These are phyloP conservation scores for Brassica hybrid DNA, from an alignment of 441 rosid genomes.

Conservation along the genomic window DNA sequence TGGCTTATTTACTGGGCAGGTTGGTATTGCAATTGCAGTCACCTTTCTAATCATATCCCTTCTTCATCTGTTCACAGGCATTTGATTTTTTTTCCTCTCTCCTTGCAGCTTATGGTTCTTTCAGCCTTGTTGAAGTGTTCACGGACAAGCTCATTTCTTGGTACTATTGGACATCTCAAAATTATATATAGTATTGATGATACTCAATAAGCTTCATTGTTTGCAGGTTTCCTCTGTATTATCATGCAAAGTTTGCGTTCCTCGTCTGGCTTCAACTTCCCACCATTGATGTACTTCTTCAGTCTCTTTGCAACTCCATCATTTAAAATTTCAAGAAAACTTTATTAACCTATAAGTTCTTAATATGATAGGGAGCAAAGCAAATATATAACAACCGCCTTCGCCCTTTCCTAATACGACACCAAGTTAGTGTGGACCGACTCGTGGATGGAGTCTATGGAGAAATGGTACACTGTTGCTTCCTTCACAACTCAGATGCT, in stretches of 20 bases:
- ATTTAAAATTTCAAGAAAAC: too few relatives aligned
- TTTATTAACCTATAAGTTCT: too few relatives aligned
- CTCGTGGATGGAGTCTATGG: conserved; percentile 44
- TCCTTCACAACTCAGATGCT: not conserved
- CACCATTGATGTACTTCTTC: conserved; percentile 33
- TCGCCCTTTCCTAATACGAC: conserved; percentile 59
- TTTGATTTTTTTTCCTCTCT: not conserved
- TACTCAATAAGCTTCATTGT: too few relatives aligned
- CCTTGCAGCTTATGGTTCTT: conserved; percentile 64
- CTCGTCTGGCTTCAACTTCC: conserved; percentile 56
- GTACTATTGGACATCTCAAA: conserved; percentile 39
- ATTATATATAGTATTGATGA: not conserved
- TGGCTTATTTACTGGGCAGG: conserved; percentile 80
- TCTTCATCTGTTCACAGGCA: not conserved
- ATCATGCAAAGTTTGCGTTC: conserved; percentile 65
- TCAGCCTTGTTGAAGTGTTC: conserved; percentile 60
- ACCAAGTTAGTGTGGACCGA: conserved; percentile 56
- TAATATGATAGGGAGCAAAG: conserved; percentile 58
- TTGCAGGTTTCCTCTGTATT: conserved; percentile 65
- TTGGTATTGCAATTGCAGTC: not conserved
- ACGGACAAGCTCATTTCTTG: conserved; percentile 55
- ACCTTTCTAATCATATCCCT: not conserved
- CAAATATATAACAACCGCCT: conserved; percentile 51
- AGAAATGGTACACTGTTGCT: conserved; percentile 54
- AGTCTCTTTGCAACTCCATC: conserved; percentile 17